These are phyloP conservation scores for Austroboletus festivus DNA, from an alignment of 768 basidiomycete genomes.

Conservation along the genomic window DNA sequence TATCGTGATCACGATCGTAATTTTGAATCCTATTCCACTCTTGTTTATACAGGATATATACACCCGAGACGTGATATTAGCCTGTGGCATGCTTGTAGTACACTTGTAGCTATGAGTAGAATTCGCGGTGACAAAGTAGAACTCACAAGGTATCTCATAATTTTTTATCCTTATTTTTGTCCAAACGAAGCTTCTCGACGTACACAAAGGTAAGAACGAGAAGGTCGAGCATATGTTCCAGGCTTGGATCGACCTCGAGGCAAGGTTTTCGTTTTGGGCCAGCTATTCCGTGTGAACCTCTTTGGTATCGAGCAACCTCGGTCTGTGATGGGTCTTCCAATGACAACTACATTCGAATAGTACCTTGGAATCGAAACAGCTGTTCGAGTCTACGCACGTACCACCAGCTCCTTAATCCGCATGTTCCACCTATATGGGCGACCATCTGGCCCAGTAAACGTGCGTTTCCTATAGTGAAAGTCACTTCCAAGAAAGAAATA, in stretches of 20 bases:
- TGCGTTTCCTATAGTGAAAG: constrained; percentile 17
- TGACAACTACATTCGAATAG: constrained; percentile 13
- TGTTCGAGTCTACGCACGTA: constrained; percentile 9
- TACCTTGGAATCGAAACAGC: too few species aligned
- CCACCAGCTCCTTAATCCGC: constrained; percentile 5
- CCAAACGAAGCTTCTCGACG: constrained; percentile 30
- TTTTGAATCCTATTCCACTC: too few species aligned
- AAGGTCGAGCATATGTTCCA: constrained; percentile 26
- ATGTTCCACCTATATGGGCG: constrained; percentile 35
- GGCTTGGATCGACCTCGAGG: constrained; percentile 17
- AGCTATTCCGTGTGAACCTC: constrained; percentile 17
- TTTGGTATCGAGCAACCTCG: constrained; percentile 22
- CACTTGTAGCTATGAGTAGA: too few species aligned
- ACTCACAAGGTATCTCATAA: constrained; percentile 7
- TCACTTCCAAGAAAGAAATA: not conserved
- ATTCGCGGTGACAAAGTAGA: too few species aligned
- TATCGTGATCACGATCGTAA: too few species aligned
- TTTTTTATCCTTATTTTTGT: constrained; percentile 16
- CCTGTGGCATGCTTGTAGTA: not conserved
- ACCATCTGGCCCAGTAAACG: constrained; percentile 35
- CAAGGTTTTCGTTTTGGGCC: constrained; percentile 17
- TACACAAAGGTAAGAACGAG: constrained; percentile 31
- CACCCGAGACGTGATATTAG: constrained; percentile 7
- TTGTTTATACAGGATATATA: not conserved
- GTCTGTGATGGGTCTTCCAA: constrained; percentile 11